Base-by-base conservation (phyloP, 306 rosid species). In the Astragalus glycyphyllos region DNA sequence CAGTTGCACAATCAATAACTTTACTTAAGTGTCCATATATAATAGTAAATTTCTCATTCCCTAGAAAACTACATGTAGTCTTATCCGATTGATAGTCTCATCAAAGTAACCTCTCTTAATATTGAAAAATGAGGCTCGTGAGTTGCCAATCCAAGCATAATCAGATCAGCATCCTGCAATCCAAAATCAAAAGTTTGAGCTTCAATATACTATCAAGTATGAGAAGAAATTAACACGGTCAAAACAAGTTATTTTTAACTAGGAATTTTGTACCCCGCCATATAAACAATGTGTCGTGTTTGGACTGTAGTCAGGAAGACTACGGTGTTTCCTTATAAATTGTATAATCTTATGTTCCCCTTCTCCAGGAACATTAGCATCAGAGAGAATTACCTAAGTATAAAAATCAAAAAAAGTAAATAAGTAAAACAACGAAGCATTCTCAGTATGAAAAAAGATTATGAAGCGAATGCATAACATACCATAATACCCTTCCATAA, bases 361-460 rank as follows among this genome's bases (percentile, higher is more conserved):
- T 78, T 85, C 92, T 0, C 92, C 96, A 7, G 92, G 88, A 75
- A 81, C 89, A 79, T 79, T 87, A n/a, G 90, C 72, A 75, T 86
- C 90, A 29, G 88, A 86, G 0, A 86, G 73, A 60, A 86, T 86
- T 0, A 86, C 86, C 90, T 86, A 11, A 63, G 32, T 16, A 11
- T 15, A 26, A 64, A 63, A 65, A 64, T 47, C 12, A 46, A 46
- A 48, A 55, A 17, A 70, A 69, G 40, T 56, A 35, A 34, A 23
- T 2, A 40, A 29, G 10, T 12, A 40, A 68, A 48, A 1, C 3
- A 26, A 26, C 31, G 31, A 26, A 2, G 31, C 31, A 26, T 26
- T 26, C 23, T 20, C 23, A 20, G 2, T 0, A 20, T 1, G 23
- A 20, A 20, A 20, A 20, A 20, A 20, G 1, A 20, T 20, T 0